phyloP scores from a whole-genome alignment of 2,329 filamentous ascomycete species.

The Aspergillus ibericus region DNA sequence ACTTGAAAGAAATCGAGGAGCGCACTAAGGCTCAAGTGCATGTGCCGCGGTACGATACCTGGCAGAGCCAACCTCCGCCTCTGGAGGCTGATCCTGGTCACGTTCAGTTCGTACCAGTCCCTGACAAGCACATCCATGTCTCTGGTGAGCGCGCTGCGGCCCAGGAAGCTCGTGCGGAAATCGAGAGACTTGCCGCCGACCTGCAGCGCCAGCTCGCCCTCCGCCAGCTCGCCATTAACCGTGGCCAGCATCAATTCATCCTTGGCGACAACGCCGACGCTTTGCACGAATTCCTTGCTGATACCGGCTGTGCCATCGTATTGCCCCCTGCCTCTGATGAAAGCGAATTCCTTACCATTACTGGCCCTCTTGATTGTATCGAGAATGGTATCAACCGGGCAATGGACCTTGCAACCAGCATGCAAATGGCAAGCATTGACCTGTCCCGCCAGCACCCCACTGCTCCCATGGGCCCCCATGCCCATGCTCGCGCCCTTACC shows the following conservation, averaged over 20 bases:
- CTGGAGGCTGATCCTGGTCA: slow-evolving; percentile 62
- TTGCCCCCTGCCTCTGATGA: slow-evolving; percentile 74
- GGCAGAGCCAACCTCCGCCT: slow-evolving; percentile 67
- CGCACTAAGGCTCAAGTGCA: slow-evolving; percentile 76
- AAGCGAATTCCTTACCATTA: slow-evolving; percentile 79
- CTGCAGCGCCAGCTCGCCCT: slow-evolving; percentile 74
- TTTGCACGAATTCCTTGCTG: slow-evolving; percentile 79
- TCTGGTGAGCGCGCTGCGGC: slow-evolving; percentile 82
- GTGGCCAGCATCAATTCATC: slow-evolving; percentile 91
- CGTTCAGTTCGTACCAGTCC: slow-evolving; percentile 69
- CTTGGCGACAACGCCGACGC: slow-evolving; percentile 79
- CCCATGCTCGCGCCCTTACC: slow-evolving; percentile 81
- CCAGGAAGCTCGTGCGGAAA: slow-evolving; percentile 73
- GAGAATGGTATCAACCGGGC: slow-evolving; percentile 75
- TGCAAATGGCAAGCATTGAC: slow-evolving; percentile 82
- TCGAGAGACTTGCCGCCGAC: slow-evolving; percentile 75
- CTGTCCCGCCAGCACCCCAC: slow-evolving; percentile 75
- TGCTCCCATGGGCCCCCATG: slow-evolving; percentile 68
- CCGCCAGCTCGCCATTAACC: slow-evolving; percentile 78
- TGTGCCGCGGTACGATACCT: slow-evolving; percentile 78
- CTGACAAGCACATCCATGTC: slow-evolving; percentile 77
- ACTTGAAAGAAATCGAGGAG: slow-evolving; percentile 67
- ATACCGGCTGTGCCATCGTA: slow-evolving; percentile 88
- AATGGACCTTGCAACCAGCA: slow-evolving; percentile 82
- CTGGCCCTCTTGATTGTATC: slow-evolving; percentile 74